Percentiles rank a stretch among this genome's conserved stretches.
These are phyloP conservation scores for Stenogyne calaminthoides DNA, from an alignment of 305 asterid genomes.

Conservation along the genomic window DNA sequence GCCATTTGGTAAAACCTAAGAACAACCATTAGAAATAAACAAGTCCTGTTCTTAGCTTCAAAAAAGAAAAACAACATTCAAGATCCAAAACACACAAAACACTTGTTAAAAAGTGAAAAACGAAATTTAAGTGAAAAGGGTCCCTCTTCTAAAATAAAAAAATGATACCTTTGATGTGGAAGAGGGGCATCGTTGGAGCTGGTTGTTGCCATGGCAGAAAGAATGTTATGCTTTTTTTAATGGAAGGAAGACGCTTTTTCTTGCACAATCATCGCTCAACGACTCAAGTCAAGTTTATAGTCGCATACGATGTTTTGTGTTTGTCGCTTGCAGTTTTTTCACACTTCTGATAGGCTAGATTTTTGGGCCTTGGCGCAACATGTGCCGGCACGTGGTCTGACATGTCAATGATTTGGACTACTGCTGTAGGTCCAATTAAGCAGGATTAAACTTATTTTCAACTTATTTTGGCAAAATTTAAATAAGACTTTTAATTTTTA, in stretches of 20 bases:
- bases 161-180: constrained; percentile 30
- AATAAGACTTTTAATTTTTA: no score
- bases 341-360: not conserved
- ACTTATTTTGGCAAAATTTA: no score
- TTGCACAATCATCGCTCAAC: not conserved
- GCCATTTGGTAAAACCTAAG: not conserved
- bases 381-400: not conserved
- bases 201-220: constrained; percentile 28
- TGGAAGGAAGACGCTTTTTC: not conserved
- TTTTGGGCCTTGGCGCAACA: not conserved
- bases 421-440: not conserved
- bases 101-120: not conserved
- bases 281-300: not conserved
- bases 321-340: not conserved
- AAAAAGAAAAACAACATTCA: not conserved
- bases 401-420: not conserved
- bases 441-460: no score
- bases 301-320: not conserved
- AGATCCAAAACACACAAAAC: not conserved
- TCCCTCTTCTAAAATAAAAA: not conserved
- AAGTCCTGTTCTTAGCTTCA: not conserved
- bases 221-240: not conserved
- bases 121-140: not conserved
- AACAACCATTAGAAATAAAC: not conserved
- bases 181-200: constrained; percentile 23